Conservation (phyloP, 164 flowering plant species). For the Dillenia suffruticosa region DNA sequence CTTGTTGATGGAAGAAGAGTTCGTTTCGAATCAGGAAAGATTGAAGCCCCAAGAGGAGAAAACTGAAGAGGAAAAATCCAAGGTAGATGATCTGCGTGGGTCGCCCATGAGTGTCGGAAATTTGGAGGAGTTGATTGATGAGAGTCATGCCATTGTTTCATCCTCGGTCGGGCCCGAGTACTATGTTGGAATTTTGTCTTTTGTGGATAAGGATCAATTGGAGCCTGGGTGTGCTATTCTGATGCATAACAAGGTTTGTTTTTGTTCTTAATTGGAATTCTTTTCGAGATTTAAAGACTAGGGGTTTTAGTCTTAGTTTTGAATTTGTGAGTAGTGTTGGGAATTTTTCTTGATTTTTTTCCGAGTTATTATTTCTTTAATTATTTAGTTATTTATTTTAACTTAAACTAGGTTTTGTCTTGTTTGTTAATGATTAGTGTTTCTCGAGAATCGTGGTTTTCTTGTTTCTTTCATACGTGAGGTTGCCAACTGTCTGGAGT, state of each 20-base stretch:
- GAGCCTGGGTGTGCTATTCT: slow-evolving; percentile 59
- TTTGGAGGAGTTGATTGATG: slow-evolving; percentile 46
- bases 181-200: slow-evolving; percentile 44
- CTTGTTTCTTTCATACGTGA: too few relatives aligned
- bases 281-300: background rate
- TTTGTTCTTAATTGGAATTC: background rate
- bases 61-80: slow-evolving; percentile 44
- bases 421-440: too few relatives aligned
- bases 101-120: slow-evolving; percentile 53
- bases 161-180: slow-evolving; percentile 49
- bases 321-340: too few relatives aligned
- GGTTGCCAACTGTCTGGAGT: too few relatives aligned
- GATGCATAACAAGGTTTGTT: slow-evolving; percentile 48
- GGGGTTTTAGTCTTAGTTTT: background rate
- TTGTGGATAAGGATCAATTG: slow-evolving; percentile 49
- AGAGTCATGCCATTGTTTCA: slow-evolving; percentile 50
- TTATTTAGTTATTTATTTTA: too few relatives aligned
- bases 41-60: slow-evolving; percentile 51
- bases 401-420: too few relatives aligned
- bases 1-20: slow-evolving; percentile 47
- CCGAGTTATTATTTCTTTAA: too few relatives aligned
- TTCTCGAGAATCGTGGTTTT: too few relatives aligned
- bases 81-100: slow-evolving; percentile 46
- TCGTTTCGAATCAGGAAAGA: slow-evolving; percentile 42
- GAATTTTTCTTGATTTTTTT: too few relatives aligned